phyloP scores from a whole-genome alignment of 352 stramenopile genomes.

The Albugo candida region DNA sequence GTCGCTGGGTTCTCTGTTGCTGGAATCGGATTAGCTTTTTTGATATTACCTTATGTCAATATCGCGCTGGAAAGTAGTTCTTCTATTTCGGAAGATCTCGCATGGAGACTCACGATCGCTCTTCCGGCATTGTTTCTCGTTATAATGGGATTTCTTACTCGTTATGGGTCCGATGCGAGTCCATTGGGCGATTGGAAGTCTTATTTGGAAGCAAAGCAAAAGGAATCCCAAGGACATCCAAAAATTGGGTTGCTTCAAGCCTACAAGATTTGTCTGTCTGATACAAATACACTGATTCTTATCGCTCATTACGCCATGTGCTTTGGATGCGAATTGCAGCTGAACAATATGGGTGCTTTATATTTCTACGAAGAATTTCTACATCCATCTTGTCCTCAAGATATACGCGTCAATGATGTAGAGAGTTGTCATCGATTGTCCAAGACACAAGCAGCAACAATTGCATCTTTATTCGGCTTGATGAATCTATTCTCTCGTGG shows the following conservation, averaged over 20 bases:
- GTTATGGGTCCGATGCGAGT: constrained; percentile 69
- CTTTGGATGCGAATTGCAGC: constrained; percentile 90
- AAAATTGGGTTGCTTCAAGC: constrained; percentile 5
- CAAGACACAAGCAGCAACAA: constrained; percentile 47
- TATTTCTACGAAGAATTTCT: constrained; percentile 87
- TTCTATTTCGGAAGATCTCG: constrained; percentile 46
- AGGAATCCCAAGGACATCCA: constrained; percentile 31
- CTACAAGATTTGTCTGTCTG: constrained; percentile 37
- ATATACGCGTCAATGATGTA: constrained; percentile 2
- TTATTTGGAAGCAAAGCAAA: constrained; percentile 19
- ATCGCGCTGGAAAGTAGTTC: constrained; percentile 44
- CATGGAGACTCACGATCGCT: constrained; percentile 83
- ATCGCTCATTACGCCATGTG: constrained; percentile 85
- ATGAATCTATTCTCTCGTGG: constrained; percentile 89
- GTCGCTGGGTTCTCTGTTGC: constrained; percentile 84
- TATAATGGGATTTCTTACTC: constrained; percentile 43
- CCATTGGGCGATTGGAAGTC: constrained; percentile 82
- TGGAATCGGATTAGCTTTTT: constrained; percentile 79
- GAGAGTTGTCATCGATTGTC: constrained; percentile 21
- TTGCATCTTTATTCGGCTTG: constrained; percentile 85
- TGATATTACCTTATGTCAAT: constrained; percentile 81
- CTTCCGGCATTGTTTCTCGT: constrained; percentile 80
- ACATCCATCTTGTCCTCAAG: constrained; percentile 21
- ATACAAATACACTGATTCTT: constrained; percentile 84
- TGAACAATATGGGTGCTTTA: constrained; percentile 88